Evolutionary conservation across 345 rosid genomes (phyloP).

Genomic region (Camelina laxa): DNA sequence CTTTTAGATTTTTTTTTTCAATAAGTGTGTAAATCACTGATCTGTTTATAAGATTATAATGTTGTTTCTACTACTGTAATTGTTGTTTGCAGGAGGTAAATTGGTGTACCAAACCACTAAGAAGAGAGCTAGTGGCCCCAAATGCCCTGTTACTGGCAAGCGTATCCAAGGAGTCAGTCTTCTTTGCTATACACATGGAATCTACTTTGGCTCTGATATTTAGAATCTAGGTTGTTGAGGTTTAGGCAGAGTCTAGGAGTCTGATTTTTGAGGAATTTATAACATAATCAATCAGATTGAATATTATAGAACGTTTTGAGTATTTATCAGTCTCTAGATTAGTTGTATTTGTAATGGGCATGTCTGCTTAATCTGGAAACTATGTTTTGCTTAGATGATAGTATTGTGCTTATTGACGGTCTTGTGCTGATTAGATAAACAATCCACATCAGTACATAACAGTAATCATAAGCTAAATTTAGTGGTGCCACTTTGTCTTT

Average conservation of each 20-base stretch:
- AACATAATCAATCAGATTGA: neutral
- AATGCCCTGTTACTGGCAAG: slow-evolving; percentile 78
- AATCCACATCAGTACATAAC: slow-evolving; percentile 49
- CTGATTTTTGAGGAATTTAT: neutral
- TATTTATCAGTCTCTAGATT: neutral
- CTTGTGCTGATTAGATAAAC: slow-evolving; percentile 51
- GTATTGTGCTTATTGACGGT: slow-evolving; percentile 53
- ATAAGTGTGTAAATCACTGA: neutral
- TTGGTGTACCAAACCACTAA: slow-evolving; percentile 75
- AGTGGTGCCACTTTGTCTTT: slow-evolving; percentile 43
- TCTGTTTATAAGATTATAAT: neutral
- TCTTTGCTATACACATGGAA: neutral
- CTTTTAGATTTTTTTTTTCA: neutral
- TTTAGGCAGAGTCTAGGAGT: neutral
- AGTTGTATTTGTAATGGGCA: neutral
- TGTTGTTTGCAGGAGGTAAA: slow-evolving; percentile 61
- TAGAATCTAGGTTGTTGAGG: neutral
- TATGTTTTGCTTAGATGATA: neutral
- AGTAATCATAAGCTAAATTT: slow-evolving; percentile 56
- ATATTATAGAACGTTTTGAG: neutral
- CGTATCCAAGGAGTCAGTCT: slow-evolving; percentile 74
- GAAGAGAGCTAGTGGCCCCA: slow-evolving; percentile 77
- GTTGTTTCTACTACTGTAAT: neutral
- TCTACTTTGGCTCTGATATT: neutral
- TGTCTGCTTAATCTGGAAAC: neutral